These are phyloP conservation scores for Raddia guianensis DNA, from an alignment of 176 grass and related monocot species.

Conservation along the genomic window DNA sequence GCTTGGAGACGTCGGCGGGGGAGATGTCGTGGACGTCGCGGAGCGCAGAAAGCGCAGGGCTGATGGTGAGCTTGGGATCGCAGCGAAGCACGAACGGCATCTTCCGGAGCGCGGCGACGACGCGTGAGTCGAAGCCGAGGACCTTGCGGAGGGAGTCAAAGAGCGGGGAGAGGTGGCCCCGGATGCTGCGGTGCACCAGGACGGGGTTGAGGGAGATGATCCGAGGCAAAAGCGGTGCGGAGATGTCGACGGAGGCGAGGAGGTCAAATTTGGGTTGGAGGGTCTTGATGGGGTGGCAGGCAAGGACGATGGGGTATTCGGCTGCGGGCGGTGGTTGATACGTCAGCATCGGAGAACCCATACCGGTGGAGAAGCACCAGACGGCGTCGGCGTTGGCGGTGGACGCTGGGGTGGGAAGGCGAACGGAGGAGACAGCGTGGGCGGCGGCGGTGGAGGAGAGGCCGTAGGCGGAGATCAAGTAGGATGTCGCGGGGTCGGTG, in stretches of 20 bases:
- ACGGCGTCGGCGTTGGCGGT: slow-evolving; percentile 25
- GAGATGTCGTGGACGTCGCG: slow-evolving; percentile 34
- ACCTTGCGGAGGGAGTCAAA: slow-evolving; percentile 40
- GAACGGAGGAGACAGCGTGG: neutral
- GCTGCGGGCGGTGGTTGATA: slow-evolving; percentile 11
- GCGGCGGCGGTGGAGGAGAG: slow-evolving; percentile 22
- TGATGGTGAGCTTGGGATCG: slow-evolving; percentile 4
- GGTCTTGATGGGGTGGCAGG: neutral
- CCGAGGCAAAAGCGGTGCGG: slow-evolving; percentile 16
- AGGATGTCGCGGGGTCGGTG: neutral
- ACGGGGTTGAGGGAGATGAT: slow-evolving; percentile 26
- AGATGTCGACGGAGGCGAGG: slow-evolving; percentile 40
- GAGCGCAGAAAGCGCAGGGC: slow-evolving; percentile 3
- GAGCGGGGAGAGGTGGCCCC: slow-evolving; percentile 36
- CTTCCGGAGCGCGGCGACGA: slow-evolving; percentile 23
- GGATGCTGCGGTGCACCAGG: slow-evolving; percentile 41
- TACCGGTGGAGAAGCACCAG: slow-evolving; percentile 41
- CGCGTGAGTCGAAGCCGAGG: slow-evolving; percentile 30
- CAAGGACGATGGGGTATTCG: slow-evolving; percentile 20
- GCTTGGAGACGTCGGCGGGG: slow-evolving; percentile 4
- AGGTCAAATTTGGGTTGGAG: slow-evolving; percentile 57
- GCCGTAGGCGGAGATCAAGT: slow-evolving; percentile 28
- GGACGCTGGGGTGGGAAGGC: neutral
- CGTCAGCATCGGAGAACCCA: slow-evolving; percentile 37
- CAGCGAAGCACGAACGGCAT: slow-evolving; percentile 23